phyloP scores from a whole-genome alignment of 2,329 filamentous ascomycete genomes.

The Trichophyton rubrum region DNA sequence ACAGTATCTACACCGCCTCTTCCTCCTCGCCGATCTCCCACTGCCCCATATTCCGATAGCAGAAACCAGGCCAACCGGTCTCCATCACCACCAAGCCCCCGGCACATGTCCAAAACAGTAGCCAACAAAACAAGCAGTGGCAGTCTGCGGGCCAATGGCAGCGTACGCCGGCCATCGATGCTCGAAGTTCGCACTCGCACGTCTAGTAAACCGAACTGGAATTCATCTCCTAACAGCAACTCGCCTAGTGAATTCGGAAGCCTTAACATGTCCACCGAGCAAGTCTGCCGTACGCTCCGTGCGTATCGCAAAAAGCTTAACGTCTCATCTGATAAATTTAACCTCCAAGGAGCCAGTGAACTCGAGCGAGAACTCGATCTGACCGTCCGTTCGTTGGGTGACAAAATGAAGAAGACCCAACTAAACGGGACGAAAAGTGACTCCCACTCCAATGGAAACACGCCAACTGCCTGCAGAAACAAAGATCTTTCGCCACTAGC shows the following conservation, averaged over 20 bases:
- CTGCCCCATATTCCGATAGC: slow-evolving; percentile 18
- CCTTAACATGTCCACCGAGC: slow-evolving; percentile 43
- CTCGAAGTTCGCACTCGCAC: slow-evolving; percentile 37
- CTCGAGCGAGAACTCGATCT: slow-evolving; percentile 45
- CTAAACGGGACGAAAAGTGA: slow-evolving; percentile 13
- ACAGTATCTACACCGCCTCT: slow-evolving; percentile 22
- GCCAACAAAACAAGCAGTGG: slow-evolving; percentile 19
- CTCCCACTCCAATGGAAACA: slow-evolving; percentile 13
- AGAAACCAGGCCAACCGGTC: slow-evolving; percentile 20
- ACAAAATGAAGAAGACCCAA: slow-evolving; percentile 21
- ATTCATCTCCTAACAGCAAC: slow-evolving; percentile 16
- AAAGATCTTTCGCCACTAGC: slow-evolving; percentile 17
- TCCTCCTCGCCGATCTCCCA: slow-evolving; percentile 22
- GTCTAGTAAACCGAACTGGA: slow-evolving; percentile 28
- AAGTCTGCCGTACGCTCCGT: slow-evolving; percentile 44
- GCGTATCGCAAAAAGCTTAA: slow-evolving; percentile 48
- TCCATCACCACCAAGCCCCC: slow-evolving; percentile 31
- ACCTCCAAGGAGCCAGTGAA: slow-evolving; percentile 39
- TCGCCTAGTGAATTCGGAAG: slow-evolving; percentile 34
- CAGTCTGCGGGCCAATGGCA: slow-evolving; percentile 21
- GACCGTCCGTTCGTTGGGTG: slow-evolving; percentile 25
- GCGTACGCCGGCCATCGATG: slow-evolving; percentile 36
- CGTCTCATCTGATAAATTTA: slow-evolving; percentile 31
- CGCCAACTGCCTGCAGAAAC: slow-evolving; percentile 20
- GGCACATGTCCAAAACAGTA: slow-evolving; percentile 10